Percentiles rank a stretch among this genome's conserved stretches.
Evolutionary conservation across 805 yeast genomes (phyloP).

Genomic region (Crinitomyces ghanaensis): DNA sequence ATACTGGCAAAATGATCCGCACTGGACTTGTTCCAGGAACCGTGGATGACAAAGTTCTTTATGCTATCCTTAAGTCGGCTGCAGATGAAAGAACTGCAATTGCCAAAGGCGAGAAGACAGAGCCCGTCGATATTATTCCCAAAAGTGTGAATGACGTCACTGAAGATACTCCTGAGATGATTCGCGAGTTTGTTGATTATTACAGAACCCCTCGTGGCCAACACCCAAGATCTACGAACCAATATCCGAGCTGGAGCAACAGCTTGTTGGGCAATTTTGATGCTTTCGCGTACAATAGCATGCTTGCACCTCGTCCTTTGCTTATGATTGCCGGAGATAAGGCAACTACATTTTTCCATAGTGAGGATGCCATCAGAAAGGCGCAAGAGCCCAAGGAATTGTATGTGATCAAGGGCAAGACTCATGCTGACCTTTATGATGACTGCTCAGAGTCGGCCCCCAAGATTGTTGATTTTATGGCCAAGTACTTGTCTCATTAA

Average conservation of each 20-base stretch:
- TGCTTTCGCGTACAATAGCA: not conserved
- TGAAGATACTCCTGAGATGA: not conserved
- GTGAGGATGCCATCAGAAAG: constrained; percentile 1
- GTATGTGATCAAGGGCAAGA: not conserved
- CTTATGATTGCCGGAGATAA: not conserved
- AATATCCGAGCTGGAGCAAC: not conserved
- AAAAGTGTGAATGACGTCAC: too few relatives aligned
- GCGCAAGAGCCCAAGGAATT: not conserved
- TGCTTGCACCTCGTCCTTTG: not conserved
- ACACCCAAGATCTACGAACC: not conserved
- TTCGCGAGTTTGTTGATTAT: not conserved
- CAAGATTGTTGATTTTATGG: constrained; percentile 2
- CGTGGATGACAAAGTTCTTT: too few relatives aligned
- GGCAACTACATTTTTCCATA: not conserved
- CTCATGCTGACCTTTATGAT: constrained; percentile 4
- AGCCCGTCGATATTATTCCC: too few relatives aligned
- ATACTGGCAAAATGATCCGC: too few relatives aligned
- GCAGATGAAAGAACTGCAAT: too few relatives aligned
- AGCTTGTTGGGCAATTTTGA: not conserved
- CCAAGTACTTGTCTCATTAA: not conserved
- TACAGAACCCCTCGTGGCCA: not conserved
- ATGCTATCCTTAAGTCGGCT: too few relatives aligned
- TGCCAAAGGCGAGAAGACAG: too few relatives aligned
- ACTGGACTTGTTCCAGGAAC: too few relatives aligned
- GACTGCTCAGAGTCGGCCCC: not conserved